These are phyloP conservation scores for Lentinula guzmanii DNA, from an alignment of 768 basidiomycete species.

Conservation along the genomic window DNA sequence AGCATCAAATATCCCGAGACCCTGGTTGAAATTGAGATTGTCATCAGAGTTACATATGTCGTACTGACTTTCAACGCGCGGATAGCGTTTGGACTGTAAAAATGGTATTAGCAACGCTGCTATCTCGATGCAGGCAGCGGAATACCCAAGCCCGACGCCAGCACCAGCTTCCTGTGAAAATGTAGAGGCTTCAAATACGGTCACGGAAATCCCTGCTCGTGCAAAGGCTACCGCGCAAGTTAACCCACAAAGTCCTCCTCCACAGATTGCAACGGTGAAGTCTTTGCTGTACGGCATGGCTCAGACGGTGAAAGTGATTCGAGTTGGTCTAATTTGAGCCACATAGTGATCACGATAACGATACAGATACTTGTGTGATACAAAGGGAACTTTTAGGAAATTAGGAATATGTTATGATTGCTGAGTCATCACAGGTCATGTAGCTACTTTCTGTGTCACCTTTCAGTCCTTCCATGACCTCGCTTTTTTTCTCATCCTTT, in stretches of 20 bases:
- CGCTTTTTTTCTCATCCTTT: constrained; percentile 68
- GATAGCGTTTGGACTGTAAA: constrained; percentile 43
- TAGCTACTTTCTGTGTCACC: neutral
- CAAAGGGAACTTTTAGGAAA: neutral
- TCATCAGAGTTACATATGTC: neutral
- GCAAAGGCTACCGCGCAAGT: constrained; percentile 39
- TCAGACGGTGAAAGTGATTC: neutral
- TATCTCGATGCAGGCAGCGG: neutral
- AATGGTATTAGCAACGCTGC: neutral
- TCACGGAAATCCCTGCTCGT: constrained; percentile 34
- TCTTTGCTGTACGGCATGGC: constrained; percentile 21
- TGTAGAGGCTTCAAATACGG: constrained; percentile 52
- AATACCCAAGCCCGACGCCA: constrained; percentile 44
- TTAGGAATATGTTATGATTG: neutral
- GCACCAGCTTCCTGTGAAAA: constrained; percentile 40
- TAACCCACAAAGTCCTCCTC: constrained; percentile 51
- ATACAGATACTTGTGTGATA: neutral
- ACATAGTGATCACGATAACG: neutral
- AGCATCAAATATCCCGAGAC: constrained; percentile 36
- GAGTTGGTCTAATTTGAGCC: neutral
- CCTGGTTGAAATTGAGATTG: constrained; percentile 12
- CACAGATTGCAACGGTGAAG: constrained; percentile 46
- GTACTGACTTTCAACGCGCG: constrained; percentile 24
- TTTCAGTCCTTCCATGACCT: constrained; percentile 3
- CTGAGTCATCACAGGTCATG: neutral